Evolutionary conservation across 1,284 basidiomycete genomes (phyloP), one percentile per base, ranked within the genome.

Genomic region (Fistulinella staudtii): DNA sequence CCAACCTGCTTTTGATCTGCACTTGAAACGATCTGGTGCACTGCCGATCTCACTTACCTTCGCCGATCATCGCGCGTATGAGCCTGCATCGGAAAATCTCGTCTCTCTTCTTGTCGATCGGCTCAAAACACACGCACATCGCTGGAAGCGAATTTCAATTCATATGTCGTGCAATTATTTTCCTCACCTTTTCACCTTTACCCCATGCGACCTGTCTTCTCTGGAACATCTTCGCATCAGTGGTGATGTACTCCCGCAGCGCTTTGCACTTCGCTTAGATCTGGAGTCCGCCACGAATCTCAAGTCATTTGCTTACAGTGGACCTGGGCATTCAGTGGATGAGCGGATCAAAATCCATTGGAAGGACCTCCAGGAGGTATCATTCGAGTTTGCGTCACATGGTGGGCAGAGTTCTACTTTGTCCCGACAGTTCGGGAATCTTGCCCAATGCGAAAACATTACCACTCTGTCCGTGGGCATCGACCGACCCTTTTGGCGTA

Each of bases 41-140:
- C 43, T 61, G 1, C 54, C 54, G 7, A 34, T 61, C 35, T 49
- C 48, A 24, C 42, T 61, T 17, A 46, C 51, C 17, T 50, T 54
- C 21, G 31, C 38, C 41, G 56, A 61, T 17, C 15, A 45, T 41
- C 54, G 56, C 20, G 4, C 4, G 6, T 33, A 49, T 21, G 15
- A 45, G 17, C 0, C 20, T 3, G 11, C 6, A 8, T 52, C 53
- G 7, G 15, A 40, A 5, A 25, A 31, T 13, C 42, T 61, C 15
- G 5, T 50, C 10, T 14, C 24, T 8, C 21, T 57, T 10, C 42
- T 58, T 8, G 45, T 40, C 2, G 35, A 50, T 35, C 45, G 38
- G 3, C 37, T 61, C 14, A 39, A 31, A 18, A 27, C n/a, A 14
- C 41, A 59, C 11, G 43, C 44, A 6, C 30, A 4, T 20, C 56